Base-by-base conservation (phyloP, 257 asterid species). In the Petunia secreta region DNA sequence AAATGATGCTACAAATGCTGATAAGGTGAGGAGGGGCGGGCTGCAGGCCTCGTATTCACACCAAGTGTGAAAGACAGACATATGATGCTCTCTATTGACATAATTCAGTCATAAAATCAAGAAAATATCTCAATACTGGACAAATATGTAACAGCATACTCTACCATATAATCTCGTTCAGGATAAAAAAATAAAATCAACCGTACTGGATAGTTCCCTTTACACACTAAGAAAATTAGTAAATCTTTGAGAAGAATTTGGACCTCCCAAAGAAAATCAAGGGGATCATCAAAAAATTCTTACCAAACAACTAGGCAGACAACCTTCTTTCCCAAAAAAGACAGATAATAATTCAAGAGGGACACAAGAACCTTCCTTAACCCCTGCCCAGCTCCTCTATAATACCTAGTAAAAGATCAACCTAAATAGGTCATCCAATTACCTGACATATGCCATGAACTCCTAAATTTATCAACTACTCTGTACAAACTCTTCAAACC, bases 401-500 rank as follows among this genome's bases (percentile, higher is more conserved):
- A 87, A 87, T 69, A 55, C 43, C 48, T 44, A 38, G 9, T 55
- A 64, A 46, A 85, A 86, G 39, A 82, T 63, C 74, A 82, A 80
- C 44, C 73, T 86, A 84, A 79, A 84, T 48, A 85, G 82, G 90
- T 87, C 82, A 90, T 71, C 43, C 5, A 6, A 14, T 69, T 82
- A 77, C 78, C 75, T 74, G 43, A 37, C 57, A 43, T 68, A 77
- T 37, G 11, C 55, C 74, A 67, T 41, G 82, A 85, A 78, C 86
- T 75, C 83, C 81, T 78, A 71, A 84, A 68, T 85, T 63, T 82
- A 86, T 84, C 82, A 84, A 85, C 83, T 89, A 88, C 95, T 85
- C 90, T 92, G 89, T 94, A 90, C 97, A 90, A 85, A 75, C 82
- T 68, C 90, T 79, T 58, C 75, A 78, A 85, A 78, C 82, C 67